These are phyloP conservation scores for Dictyostelium purpureum DNA, from an alignment of 78 protist species.

Conservation along the genomic window DNA sequence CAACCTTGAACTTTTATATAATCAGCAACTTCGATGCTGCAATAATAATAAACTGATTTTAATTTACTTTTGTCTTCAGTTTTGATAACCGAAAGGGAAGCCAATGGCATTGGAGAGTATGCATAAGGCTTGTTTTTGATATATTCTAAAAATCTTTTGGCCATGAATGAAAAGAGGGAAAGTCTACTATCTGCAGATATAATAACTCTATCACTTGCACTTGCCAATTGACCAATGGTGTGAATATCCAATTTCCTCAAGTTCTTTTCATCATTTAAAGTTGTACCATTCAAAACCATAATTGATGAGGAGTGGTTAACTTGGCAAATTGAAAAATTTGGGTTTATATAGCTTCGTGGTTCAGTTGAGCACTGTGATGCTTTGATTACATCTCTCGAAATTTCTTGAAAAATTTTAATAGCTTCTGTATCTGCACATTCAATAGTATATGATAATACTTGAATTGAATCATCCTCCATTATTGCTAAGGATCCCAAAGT, in stretches of 20 bases:
- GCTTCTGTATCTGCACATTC: background rate
- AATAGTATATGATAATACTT: background rate
- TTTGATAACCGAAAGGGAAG: background rate
- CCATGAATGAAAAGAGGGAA: background rate
- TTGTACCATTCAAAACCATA: conserved; percentile 3
- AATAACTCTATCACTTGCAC: background rate
- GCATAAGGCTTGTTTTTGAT: background rate
- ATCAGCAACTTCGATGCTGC: background rate
- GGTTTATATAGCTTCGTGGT: background rate
- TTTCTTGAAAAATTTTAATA: background rate
- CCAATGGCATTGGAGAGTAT: no score
- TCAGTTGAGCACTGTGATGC: background rate
- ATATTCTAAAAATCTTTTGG: background rate
- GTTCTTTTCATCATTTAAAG: background rate
- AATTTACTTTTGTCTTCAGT: background rate
- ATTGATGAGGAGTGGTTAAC: background rate
- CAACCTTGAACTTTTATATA: background rate
- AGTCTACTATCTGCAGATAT: background rate
- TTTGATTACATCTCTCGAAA: background rate
- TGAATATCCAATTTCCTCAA: background rate
- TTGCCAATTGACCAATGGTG: conserved; percentile 7
- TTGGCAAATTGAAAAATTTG: background rate
- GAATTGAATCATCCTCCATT: background rate
- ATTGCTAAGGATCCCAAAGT: background rate
- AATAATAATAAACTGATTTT: background rate